phyloP scores from a whole-genome alignment of 768 basidiomycete species.

The Nidula microcarpa region DNA sequence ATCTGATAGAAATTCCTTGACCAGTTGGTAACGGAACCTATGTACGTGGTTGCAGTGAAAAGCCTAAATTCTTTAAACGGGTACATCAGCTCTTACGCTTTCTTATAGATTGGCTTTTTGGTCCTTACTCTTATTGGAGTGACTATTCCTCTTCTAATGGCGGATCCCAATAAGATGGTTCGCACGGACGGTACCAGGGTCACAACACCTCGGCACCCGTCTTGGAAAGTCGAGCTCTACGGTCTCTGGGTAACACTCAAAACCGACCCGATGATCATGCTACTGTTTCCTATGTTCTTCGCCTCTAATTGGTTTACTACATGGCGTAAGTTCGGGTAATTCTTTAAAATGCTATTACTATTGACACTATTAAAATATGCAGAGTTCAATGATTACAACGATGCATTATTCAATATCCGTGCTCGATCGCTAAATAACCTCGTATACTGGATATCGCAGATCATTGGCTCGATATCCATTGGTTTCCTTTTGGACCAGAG shows the following conservation, averaged over 20 bases:
- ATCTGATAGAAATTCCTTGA: not conserved
- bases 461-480: constrained; percentile 69
- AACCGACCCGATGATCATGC: constrained; percentile 67
- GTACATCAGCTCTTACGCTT: not conserved
- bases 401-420: constrained; percentile 77
- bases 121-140: constrained; percentile 70
- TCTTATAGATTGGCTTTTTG: constrained; percentile 65
- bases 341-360: too few relatives aligned
- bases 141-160: constrained; percentile 67
- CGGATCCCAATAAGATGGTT: constrained; percentile 66
- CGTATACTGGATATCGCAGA: constrained; percentile 79
- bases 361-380: not conserved
- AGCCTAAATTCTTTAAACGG: not conserved
- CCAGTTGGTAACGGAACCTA: constrained; percentile 73
- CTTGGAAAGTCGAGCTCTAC: constrained; percentile 74
- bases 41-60: constrained; percentile 33
- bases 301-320: constrained; percentile 85
- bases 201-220: constrained; percentile 59
- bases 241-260: constrained; percentile 66
- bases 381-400: constrained; percentile 83
- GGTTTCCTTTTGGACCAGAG: constrained; percentile 65
- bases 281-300: constrained; percentile 85
- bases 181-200: constrained; percentile 76
- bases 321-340: constrained; percentile 52
- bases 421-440: constrained; percentile 74